Evolutionary conservation across 2,329 filamentous ascomycete species (phyloP).

Genomic region (Aspergillus oerlinghausenensis): DNA sequence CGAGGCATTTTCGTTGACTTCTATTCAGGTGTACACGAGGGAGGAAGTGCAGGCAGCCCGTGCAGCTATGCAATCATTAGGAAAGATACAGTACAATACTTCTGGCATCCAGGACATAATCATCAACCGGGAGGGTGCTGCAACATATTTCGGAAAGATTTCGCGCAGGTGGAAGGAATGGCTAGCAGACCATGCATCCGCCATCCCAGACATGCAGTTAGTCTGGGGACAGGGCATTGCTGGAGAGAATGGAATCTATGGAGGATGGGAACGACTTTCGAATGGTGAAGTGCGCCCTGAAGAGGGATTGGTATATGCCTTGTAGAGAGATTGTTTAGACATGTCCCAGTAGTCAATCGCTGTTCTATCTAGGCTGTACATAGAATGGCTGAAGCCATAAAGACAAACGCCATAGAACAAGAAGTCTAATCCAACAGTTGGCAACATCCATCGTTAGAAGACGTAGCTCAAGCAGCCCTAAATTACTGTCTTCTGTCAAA

Average conservation of each 20-base stretch:
- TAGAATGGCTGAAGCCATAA: no score
- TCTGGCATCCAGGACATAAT: slow-evolving; percentile 5
- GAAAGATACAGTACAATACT: slow-evolving; percentile 10
- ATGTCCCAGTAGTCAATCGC: not conserved
- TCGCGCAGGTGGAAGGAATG: slow-evolving; percentile 6
- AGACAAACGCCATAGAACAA: slow-evolving; percentile 1
- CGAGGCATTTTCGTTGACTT: not conserved
- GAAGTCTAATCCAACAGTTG: not conserved
- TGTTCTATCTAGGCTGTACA: not conserved
- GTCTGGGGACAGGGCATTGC: slow-evolving; percentile 3
- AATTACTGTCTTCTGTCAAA: no score
- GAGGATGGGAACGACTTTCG: slow-evolving; percentile 4
- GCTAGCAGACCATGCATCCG: slow-evolving; percentile 1
- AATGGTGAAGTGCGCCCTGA: slow-evolving; percentile 3
- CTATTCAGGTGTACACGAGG: slow-evolving; percentile 5
- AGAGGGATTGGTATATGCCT: slow-evolving; percentile 8
- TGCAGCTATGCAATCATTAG: not conserved
- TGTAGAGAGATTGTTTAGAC: not conserved
- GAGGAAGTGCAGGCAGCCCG: not conserved
- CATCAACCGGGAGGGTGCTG: not conserved
- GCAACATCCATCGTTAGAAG: no score
- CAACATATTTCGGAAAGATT: slow-evolving; percentile 1
- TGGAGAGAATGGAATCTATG: slow-evolving; percentile 4
- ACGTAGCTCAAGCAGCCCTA: no score
- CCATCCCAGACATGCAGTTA: slow-evolving; percentile 4